Evolutionary conservation across 2,329 filamentous ascomycete species (phyloP), one percentile per base, ranked within the genome.

Genomic region (Cladosporium sp.): DNA sequence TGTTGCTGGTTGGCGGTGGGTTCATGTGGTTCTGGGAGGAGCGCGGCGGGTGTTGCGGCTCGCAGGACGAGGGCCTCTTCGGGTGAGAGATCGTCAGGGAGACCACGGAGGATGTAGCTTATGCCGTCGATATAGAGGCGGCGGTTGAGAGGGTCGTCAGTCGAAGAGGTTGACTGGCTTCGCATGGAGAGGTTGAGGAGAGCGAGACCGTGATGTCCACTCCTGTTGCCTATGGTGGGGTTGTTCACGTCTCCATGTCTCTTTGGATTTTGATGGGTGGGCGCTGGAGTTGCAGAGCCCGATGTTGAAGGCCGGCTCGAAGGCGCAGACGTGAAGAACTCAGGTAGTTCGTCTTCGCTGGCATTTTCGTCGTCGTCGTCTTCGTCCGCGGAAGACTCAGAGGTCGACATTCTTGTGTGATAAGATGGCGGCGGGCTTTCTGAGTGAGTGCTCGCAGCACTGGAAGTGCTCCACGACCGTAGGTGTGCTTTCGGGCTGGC

Each of bases 41-140:
- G 59, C 34, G 63, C 60, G 6, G 66, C 61, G 2, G 84, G 84
- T 4, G 85, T 70, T 1, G 84, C 78, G 22, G 75, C 76, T 38
- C 77, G 78, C 4, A 88, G 73, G 49, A 78, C 78, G 22, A 80
- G 67, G 28, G 74, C 69, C 68, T 89, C 87, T 62, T 80, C 78
- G 2, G 73, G 72, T 34, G 80, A 81, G 30, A 89, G 78, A 51
- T 87, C 76, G 1, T 72, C 61, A 0, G 87, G 87, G 0, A 89
- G 76, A 7, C 82, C 86, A 61, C 80, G 80, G n/a, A 89, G 76
- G 22, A 89, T 75, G 69, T 88, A 88, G 2, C 82, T 80, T 3
- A 87, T 72, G 59, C 84, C 81, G 64, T 88, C 83, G 51, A 89
- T 73, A 70, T 88, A 89, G 9, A 87, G 78, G 62, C 84, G 83